Evolutionary conservation across 2,329 filamentous ascomycete species (phyloP).

Genomic region (Botrytis sinoallii): DNA sequence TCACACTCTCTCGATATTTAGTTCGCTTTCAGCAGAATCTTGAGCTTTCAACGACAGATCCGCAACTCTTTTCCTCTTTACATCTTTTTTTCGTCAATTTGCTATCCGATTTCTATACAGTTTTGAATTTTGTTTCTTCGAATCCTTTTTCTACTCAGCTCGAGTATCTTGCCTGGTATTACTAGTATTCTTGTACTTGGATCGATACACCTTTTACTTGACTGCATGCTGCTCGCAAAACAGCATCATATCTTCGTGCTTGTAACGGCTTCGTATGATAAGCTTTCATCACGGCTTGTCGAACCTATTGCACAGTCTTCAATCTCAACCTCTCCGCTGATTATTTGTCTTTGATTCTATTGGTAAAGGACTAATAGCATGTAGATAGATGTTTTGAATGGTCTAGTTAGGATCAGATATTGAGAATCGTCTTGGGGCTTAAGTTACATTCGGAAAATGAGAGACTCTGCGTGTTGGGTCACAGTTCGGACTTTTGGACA

Average conservation of each 20-base stretch:
- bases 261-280: not conserved
- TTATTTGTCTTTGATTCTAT: not conserved
- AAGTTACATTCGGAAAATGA: not conserved
- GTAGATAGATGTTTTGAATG: not conserved
- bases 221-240: not conserved
- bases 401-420: accelerated
- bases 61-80: not conserved
- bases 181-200: not conserved
- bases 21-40: not conserved
- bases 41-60: not conserved
- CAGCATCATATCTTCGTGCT: not conserved
- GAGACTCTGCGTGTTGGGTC: not conserved
- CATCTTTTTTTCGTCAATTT: not conserved
- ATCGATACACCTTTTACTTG: not conserved
- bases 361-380: accelerated
- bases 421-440: accelerated
- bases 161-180: not conserved
- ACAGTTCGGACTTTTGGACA: not conserved
- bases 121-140: not conserved
- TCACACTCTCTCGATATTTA: not conserved
- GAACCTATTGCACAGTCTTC: not conserved
- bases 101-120: not conserved
- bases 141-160: not conserved
- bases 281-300: not conserved
- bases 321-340: not conserved